phyloP scores from a whole-genome alignment of 768 basidiomycete genomes.

The Suillus lakei region DNA sequence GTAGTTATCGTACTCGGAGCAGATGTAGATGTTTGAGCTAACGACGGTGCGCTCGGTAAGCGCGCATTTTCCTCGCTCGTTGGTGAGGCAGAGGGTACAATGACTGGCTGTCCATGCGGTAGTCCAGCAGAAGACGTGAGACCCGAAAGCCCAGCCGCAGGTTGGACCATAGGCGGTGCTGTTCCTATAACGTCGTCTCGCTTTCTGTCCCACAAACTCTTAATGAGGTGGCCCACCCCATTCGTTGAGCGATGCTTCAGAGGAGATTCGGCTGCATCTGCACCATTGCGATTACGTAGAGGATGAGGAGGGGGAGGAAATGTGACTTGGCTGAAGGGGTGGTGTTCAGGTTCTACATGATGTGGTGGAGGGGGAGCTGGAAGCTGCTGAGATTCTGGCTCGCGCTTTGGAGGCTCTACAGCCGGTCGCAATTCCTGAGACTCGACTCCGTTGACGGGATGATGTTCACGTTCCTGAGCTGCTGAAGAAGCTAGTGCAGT shows the following conservation, averaged over 20 bases:
- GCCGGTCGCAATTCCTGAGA: not conserved
- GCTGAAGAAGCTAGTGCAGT: not conserved
- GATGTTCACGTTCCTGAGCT: not conserved
- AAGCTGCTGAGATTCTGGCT: not conserved
- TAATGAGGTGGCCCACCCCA: not conserved
- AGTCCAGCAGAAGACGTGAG: too few relatives aligned
- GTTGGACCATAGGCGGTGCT: not conserved
- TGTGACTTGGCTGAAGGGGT: constrained; percentile 17
- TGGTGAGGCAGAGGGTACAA: not conserved
- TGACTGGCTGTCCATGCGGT: not conserved
- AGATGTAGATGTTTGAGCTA: not conserved
- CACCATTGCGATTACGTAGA: not conserved
- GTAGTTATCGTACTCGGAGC: not conserved
- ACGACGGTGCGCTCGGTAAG: not conserved
- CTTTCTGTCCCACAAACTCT: not conserved
- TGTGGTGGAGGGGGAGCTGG: not conserved
- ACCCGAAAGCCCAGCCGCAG: not conserved
- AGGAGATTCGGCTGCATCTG: constrained; percentile 2
- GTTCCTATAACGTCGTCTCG: not conserved
- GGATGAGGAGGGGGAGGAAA: not conserved
- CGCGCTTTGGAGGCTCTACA: not conserved
- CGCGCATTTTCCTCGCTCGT: not conserved
- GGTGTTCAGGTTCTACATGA: not conserved
- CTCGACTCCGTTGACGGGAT: not conserved
- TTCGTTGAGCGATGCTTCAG: constrained; percentile 5